Base-by-base conservation (phyloP, 2,329 filamentous ascomycete genomes). In the Aspergillus texensis region DNA sequence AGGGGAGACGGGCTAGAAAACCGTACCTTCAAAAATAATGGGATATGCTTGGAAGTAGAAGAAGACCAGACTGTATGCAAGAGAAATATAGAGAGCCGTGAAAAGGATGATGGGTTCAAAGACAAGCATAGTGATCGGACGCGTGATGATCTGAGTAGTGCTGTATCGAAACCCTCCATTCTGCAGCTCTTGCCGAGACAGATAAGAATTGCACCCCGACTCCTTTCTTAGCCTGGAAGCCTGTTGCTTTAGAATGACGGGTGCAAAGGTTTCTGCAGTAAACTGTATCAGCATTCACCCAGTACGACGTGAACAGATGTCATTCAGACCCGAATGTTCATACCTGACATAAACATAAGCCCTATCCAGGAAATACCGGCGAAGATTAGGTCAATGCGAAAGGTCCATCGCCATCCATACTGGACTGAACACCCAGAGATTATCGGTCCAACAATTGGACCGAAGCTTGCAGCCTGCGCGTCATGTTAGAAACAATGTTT, bases 21-120 rank as follows among this genome's bases (percentile, higher is more conserved):
- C 46, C 57, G 14, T 67, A 74, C 74, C 71, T 62, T 85, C 80
- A 75, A 92, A 94, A 66, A 93, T 90, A 64, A 89, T 82, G 1
- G 88, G 88, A 74, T 89, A 94, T 2, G 90, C 89, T 74, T 92
- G 88, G 70, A 94, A 92, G 72, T 88, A 92, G 78, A 94, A 91
- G 81, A 88, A 89, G 65, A 89, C 86, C 64, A 89, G 84, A 4
- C 82, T 85, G 72, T 93, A 94, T 39, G 88, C 84, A 32, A 94
- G 81, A 39, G 91, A 88, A 12, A 93, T 81, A 75, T 93, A 94
- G 71, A 86, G 73, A 74, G 89, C 92, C 1, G 85, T 87, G 56
- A 88, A 89, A 28, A 88, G 82, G 9, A 94, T 90, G 57, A 94
- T 90, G 56, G 89, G 88, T 72, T 95, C 92, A 50, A 85, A 88